These are phyloP conservation scores for Zygoascus tannicola DNA, from an alignment of 805 yeast species.

Conservation along the genomic window DNA sequence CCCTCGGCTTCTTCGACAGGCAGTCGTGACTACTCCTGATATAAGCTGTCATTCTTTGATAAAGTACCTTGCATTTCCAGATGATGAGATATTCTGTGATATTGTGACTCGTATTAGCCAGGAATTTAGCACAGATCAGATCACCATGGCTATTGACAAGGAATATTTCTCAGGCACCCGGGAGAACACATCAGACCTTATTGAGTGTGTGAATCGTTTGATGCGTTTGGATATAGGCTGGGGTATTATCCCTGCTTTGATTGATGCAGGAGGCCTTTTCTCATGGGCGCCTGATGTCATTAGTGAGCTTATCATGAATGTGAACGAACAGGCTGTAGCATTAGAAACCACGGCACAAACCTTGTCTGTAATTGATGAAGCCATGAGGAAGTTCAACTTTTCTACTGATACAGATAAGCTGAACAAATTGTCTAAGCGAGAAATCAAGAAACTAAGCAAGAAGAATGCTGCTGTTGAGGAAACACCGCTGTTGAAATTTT, in stretches of 20 bases:
- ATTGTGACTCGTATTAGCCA: slow-evolving; percentile 55
- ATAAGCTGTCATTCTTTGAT: slow-evolving; percentile 57
- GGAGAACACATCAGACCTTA: slow-evolving; percentile 13
- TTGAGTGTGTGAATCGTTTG: slow-evolving; percentile 35
- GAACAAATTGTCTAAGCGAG: slow-evolving; percentile 14
- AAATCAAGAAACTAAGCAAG: slow-evolving; percentile 19
- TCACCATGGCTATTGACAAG: slow-evolving; percentile 22
- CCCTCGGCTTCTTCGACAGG: slow-evolving; percentile 68
- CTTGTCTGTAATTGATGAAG: slow-evolving; percentile 21
- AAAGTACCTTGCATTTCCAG: slow-evolving; percentile 45
- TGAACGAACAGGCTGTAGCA: slow-evolving; percentile 40
- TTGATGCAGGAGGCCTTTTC: slow-evolving; percentile 67
- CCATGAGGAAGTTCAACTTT: slow-evolving; percentile 18
- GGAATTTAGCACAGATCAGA: slow-evolving; percentile 47
- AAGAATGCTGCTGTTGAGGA: slow-evolving; percentile 9
- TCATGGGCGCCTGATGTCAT: slow-evolving; percentile 50
- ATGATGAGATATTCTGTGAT: slow-evolving; percentile 59
- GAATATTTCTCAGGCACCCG: slow-evolving; percentile 13
- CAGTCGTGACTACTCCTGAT: slow-evolving; percentile 68
- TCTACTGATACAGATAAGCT: slow-evolving; percentile 13
- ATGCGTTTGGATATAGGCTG: slow-evolving; percentile 43
- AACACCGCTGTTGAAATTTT: slow-evolving; percentile 4
- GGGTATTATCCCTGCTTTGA: slow-evolving; percentile 51
- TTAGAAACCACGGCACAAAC: slow-evolving; percentile 16
- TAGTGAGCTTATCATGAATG: slow-evolving; percentile 35